A percentile compares a stretch with the other conserved stretches of the same genome.
These are phyloP conservation scores for Rubia yunnanensis DNA, from an alignment of 257 asterid genomes.

Conservation along the genomic window DNA sequence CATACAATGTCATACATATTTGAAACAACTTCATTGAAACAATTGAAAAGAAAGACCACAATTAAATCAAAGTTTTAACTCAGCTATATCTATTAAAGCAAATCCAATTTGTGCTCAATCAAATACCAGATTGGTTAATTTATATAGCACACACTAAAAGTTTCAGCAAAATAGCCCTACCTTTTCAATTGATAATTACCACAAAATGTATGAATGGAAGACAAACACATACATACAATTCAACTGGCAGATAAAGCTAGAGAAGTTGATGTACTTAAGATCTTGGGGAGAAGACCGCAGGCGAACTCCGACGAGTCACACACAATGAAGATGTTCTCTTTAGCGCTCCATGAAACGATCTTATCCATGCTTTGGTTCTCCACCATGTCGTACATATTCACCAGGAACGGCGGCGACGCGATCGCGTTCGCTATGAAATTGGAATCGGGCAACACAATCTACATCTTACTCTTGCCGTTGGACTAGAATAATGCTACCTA, in stretches of 20 bases:
- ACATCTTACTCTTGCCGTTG: constrained; percentile 8
- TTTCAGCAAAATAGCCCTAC: neutral
- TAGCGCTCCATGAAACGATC: constrained; percentile 68
- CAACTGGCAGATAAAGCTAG: constrained; percentile 62
- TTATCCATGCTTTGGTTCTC: constrained; percentile 58
- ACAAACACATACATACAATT: constrained; percentile 26
- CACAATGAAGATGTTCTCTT: constrained; percentile 59
- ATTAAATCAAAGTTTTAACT: neutral
- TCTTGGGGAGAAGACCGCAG: constrained; percentile 49
- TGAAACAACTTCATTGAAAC: neutral
- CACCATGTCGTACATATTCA: constrained; percentile 78
- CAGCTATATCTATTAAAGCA: neutral
- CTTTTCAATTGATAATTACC: neutral
- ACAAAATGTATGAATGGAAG: neutral
- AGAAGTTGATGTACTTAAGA: constrained; percentile 77
- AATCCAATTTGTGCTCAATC: no score
- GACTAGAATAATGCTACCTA: no score
- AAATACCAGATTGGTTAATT: neutral
- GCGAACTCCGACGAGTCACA: constrained; percentile 82
- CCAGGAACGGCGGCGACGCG: constrained; percentile 64
- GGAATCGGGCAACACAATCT: constrained; percentile 31
- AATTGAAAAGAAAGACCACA: neutral
- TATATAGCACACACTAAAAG: neutral
- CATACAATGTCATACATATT: no score
- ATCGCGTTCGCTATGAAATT: constrained; percentile 43